These are phyloP conservation scores for Wickerhamomyces subpelliculosus DNA, from an alignment of 805 yeast genomes.

Conservation along the genomic window DNA sequence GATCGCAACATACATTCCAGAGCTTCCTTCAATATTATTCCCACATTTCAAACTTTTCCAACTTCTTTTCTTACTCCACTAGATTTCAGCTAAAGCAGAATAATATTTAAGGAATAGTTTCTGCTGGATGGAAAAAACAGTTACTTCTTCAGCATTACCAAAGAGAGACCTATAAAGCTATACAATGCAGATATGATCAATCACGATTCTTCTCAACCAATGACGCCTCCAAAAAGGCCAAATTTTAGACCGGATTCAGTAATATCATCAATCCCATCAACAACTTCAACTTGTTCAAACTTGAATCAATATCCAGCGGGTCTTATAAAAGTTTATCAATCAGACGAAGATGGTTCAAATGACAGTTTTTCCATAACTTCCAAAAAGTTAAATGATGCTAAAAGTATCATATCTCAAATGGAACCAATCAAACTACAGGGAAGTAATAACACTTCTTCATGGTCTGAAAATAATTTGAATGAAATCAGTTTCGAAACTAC, in stretches of 20 bases:
- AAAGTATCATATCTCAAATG: background rate
- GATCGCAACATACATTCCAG: too few species aligned
- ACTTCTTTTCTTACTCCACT: too few species aligned
- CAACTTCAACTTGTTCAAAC: conserved; percentile 7
- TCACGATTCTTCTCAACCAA: background rate
- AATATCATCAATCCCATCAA: conserved; percentile 1
- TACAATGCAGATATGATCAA: background rate
- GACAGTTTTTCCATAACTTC: conserved; percentile 12
- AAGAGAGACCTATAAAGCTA: too few species aligned
- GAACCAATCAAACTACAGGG: too few species aligned
- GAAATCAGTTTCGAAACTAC: background rate
- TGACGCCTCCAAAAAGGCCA: background rate
- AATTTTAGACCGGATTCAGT: background rate
- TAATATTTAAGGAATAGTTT: too few species aligned
- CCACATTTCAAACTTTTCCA: too few species aligned
- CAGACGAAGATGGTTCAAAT: conserved; percentile 13
- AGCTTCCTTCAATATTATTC: too few species aligned
- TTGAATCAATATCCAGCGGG: conserved; percentile 10
- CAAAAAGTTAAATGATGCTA: background rate
- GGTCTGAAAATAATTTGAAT: too few species aligned
- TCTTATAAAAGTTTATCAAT: conserved; percentile 15
- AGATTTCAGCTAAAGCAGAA: too few species aligned
- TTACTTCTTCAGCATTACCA: too few species aligned
- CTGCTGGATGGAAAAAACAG: too few species aligned
- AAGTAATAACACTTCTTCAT: too few species aligned